Percentiles rank a stretch among this genome's conserved stretches.
Conservation (phyloP, 2,329 filamentous ascomycete genomes). For the Fusarium siculi region DNA sequence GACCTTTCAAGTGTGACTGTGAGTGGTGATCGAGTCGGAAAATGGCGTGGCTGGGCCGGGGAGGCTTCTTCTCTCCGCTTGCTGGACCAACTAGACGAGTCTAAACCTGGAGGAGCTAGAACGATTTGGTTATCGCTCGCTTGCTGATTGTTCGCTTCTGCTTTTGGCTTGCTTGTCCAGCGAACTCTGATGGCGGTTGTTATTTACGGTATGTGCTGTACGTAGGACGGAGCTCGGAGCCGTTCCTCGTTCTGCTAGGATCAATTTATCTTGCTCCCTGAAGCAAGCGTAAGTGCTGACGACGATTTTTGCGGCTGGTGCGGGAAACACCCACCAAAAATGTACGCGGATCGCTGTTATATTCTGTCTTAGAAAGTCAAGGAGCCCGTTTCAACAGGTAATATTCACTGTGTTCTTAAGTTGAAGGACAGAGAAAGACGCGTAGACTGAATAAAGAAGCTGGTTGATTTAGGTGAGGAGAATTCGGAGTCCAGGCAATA, state of each 20-base stretch:
- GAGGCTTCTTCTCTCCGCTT: conserved; percentile 30
- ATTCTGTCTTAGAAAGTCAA: not conserved
- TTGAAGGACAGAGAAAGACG: conserved; percentile 17
- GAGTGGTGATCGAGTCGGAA: conserved; percentile 38
- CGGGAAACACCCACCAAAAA: not conserved
- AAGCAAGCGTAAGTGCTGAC: conserved; percentile 17
- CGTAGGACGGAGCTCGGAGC: conserved; percentile 24
- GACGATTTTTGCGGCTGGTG: conserved; percentile 13
- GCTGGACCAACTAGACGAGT: conserved; percentile 18
- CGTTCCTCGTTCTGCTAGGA: conserved; percentile 7
- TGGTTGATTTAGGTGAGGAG: not conserved
- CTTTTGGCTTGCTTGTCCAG: conserved; percentile 9
- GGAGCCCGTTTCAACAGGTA: conserved; percentile 2
- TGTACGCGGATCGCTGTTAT: not conserved
- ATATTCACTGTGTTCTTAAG: conserved; percentile 26
- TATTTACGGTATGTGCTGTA: conserved; percentile 2
- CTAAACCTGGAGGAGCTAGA: conserved; percentile 3
- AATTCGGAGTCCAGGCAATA: not conserved
- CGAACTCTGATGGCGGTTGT: conserved; percentile 8
- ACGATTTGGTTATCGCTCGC: conserved; percentile 15
- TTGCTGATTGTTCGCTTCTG: conserved; percentile 29
- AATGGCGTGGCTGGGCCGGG: conserved; percentile 46
- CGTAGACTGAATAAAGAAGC: conserved; percentile 8
- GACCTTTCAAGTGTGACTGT: conserved; percentile 28
- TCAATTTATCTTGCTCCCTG: conserved; percentile 11